Evolutionary conservation across 208 protist species (phyloP).

Genomic region (Crithidia thermophila): DNA sequence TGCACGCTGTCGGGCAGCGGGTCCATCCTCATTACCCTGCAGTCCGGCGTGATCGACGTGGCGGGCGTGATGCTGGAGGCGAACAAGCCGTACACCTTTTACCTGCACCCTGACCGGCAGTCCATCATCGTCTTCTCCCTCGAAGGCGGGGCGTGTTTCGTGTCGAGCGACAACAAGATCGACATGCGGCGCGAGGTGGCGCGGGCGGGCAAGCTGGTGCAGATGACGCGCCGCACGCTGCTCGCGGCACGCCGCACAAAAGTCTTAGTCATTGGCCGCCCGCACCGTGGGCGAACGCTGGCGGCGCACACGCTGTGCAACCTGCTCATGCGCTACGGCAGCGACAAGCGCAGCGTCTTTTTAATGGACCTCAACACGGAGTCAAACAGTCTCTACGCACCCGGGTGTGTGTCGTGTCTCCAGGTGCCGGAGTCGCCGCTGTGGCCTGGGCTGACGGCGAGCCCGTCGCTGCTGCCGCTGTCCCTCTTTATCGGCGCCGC

Average conservation of each 20-base stretch:
- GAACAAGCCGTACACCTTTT: slow-evolving; percentile 52
- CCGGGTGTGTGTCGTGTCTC: slow-evolving; percentile 62
- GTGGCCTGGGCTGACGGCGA: slow-evolving; percentile 50
- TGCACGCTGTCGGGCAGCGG: slow-evolving; percentile 60
- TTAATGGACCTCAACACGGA: slow-evolving; percentile 77
- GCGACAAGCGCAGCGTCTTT: slow-evolving; percentile 30
- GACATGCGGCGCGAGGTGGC: slow-evolving; percentile 38
- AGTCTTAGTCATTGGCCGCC: slow-evolving; percentile 73
- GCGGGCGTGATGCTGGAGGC: slow-evolving; percentile 68
- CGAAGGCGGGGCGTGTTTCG: slow-evolving; percentile 63
- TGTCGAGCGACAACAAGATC: slow-evolving; percentile 43
- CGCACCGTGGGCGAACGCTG: slow-evolving; percentile 61
- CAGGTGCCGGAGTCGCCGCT: slow-evolving; percentile 41
- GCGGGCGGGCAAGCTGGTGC: slow-evolving; percentile 48
- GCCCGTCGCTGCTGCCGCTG: slow-evolving; percentile 51
- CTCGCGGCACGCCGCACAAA: slow-evolving; percentile 31
- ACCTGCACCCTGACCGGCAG: slow-evolving; percentile 39
- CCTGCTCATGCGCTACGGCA: slow-evolving; percentile 42
- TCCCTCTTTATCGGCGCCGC: slow-evolving; percentile 62
- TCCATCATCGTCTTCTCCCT: slow-evolving; percentile 66
- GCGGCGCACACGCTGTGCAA: slow-evolving; percentile 80
- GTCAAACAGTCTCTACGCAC: slow-evolving; percentile 71
- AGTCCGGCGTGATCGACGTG: slow-evolving; percentile 73
- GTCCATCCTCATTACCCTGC: slow-evolving; percentile 48
- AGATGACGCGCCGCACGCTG: slow-evolving; percentile 63